Percentiles rank a stretch among this genome's conserved stretches.
Evolutionary conservation across 176 grass and related monocot species (phyloP).

Genomic region (Typha latifolia): DNA sequence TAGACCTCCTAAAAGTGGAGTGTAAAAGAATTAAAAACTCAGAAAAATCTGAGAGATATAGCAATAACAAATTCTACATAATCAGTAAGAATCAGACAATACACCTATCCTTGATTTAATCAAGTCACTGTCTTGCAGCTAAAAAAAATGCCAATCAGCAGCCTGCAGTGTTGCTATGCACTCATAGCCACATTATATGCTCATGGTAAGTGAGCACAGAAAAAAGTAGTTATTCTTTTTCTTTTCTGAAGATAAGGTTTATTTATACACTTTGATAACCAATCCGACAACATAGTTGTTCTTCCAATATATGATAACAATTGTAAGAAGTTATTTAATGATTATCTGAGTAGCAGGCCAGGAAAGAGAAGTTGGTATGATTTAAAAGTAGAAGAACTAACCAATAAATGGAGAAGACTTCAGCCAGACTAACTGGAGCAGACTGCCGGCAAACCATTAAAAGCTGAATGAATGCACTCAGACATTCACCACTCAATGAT

Average conservation of each 20-base stretch:
- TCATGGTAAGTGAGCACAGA: too few species aligned
- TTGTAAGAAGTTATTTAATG: too few species aligned
- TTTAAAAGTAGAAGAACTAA: constrained; percentile 28
- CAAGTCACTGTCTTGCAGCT: background rate
- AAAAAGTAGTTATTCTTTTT: too few species aligned
- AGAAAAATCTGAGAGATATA: background rate
- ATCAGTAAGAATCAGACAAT: background rate
- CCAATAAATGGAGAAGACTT: constrained; percentile 74
- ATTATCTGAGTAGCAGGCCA: background rate
- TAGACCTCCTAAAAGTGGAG: constrained; percentile 8
- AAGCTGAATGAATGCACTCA: constrained; percentile 63
- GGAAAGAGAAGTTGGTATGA: background rate
- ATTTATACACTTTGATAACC: too few species aligned
- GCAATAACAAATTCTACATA: background rate
- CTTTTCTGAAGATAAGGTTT: too few species aligned
- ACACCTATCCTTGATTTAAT: background rate
- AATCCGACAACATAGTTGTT: too few species aligned
- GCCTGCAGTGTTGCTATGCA: background rate
- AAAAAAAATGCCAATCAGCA: background rate
- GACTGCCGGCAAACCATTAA: constrained; percentile 68
- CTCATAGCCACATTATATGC: background rate
- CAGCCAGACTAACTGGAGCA: constrained; percentile 40
- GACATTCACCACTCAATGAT: constrained; percentile 37
- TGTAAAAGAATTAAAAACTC: constrained; percentile 3
- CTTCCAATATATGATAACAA: too few species aligned